Conservation (phyloP, 768 basidiomycete species). For the Strobilomyces confusus region DNA sequence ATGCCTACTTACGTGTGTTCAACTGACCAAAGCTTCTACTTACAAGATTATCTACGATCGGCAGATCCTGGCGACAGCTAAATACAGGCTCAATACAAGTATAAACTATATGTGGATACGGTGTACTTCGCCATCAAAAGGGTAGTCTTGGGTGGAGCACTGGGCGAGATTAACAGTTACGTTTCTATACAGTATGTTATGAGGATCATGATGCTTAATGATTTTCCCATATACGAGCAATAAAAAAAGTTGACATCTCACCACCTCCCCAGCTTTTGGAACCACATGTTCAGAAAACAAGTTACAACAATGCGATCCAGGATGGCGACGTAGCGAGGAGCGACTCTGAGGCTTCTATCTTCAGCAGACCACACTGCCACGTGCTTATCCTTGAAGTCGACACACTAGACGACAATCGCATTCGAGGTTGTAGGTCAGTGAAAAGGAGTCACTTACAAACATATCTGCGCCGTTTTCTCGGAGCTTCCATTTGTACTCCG, state of each 20-base stretch:
- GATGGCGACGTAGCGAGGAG: slow-evolving; percentile 35
- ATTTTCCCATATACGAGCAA: not conserved
- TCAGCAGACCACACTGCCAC: slow-evolving; percentile 46
- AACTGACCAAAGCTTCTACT: not conserved
- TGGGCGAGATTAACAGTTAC: not conserved
- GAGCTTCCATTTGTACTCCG: slow-evolving; percentile 58
- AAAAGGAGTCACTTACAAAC: slow-evolving; percentile 33
- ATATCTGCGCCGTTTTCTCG: slow-evolving; percentile 41
- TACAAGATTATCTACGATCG: not conserved
- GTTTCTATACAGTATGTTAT: slow-evolving; percentile 10
- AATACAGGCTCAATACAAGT: slow-evolving; percentile 15
- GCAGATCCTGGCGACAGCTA: slow-evolving; percentile 1
- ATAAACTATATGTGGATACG: slow-evolving; percentile 21
- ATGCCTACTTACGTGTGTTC: not conserved
- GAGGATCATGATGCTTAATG: not conserved
- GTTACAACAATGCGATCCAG: slow-evolving; percentile 53
- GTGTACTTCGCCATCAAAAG: slow-evolving; percentile 4
- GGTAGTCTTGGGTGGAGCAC: not conserved
- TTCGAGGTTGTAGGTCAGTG: not conserved
- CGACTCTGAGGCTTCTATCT: slow-evolving; percentile 37
- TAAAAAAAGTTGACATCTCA: slow-evolving; percentile 19
- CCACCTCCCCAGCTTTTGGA: slow-evolving; percentile 42
- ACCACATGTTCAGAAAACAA: slow-evolving; percentile 51
- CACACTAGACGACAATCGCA: slow-evolving; percentile 36
- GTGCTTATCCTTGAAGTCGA: slow-evolving; percentile 44